Evolutionary conservation across 1,284 basidiomycete genomes (phyloP).

Genomic region (Trametes polyzona): DNA sequence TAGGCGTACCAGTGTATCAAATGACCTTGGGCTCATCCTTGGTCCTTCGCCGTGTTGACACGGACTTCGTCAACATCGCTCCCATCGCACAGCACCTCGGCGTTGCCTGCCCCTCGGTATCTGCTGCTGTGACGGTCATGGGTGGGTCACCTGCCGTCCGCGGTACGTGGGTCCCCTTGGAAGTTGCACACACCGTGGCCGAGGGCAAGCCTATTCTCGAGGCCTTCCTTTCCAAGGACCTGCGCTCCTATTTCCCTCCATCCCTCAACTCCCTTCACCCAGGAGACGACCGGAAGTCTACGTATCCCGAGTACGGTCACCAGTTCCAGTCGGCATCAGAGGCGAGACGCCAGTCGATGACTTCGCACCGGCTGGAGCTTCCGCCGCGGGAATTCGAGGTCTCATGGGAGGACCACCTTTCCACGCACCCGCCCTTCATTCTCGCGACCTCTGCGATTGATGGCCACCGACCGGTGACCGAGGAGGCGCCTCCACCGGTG

Average conservation of each 20-base stretch:
- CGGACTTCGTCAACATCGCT: constrained; percentile 72
- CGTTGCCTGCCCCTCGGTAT: constrained; percentile 40
- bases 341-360: constrained; percentile 37
- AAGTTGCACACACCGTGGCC: constrained; percentile 54
- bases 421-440: constrained; percentile 34
- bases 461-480: constrained; percentile 23
- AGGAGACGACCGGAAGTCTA: constrained; percentile 5
- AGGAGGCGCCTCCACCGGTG: constrained; percentile 21
- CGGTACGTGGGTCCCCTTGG: constrained; percentile 71
- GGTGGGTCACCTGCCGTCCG: constrained; percentile 52
- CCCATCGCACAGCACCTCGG: constrained; percentile 54
- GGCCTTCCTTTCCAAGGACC: constrained; percentile 59
- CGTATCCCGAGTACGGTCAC: constrained; percentile 58
- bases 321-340: constrained; percentile 55
- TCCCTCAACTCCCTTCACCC: constrained; percentile 30
- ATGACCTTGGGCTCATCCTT: constrained; percentile 56
- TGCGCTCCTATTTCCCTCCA: constrained; percentile 60
- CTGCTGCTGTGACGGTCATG: constrained; percentile 47
- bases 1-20: constrained; percentile 74
- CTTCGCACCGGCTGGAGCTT: constrained; percentile 32
- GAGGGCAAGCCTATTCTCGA: constrained; percentile 48
- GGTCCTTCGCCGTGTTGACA: constrained; percentile 70
- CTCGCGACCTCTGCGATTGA: constrained; percentile 33
- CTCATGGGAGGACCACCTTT: constrained; percentile 34
- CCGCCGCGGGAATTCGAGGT: constrained; percentile 29